Percentiles rank a stretch among this genome's conserved stretches.
Conservation (phyloP, 148 eudicot genomes). For the Diospyros lotus region DNA sequence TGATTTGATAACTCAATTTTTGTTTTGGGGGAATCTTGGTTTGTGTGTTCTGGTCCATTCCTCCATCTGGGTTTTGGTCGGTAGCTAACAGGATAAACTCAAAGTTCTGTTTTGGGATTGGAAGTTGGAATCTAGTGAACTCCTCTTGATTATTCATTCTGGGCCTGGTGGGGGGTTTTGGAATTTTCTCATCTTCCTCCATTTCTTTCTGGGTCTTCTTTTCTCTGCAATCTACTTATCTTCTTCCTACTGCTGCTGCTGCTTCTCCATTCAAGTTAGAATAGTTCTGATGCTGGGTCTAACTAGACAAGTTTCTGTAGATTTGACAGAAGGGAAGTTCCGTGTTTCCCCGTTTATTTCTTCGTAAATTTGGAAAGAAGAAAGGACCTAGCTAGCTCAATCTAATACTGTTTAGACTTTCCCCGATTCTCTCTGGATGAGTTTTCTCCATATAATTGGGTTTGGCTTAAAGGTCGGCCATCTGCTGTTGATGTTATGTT, state of each 20-base stretch:
- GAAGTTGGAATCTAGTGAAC: conserved; percentile 33
- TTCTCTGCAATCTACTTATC: conserved; percentile 20
- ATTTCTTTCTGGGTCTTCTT: conserved; percentile 12
- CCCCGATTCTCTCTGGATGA: conserved; percentile 47
- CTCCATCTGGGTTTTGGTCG: conserved; percentile 38
- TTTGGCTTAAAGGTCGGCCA: conserved; percentile 72
- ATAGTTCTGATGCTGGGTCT: conserved; percentile 16
- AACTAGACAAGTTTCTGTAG: conserved; percentile 21
- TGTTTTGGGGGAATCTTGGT: conserved; percentile 7
- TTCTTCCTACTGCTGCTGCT: background rate
- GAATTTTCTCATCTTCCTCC: conserved; percentile 23
- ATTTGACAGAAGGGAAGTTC: conserved; percentile 26
- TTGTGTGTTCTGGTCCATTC: conserved; percentile 25
- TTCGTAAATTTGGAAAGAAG: background rate
- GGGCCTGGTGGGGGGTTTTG: conserved; percentile 6
- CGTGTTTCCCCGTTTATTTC: background rate
- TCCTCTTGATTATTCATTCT: conserved; percentile 28
- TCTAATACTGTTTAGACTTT: conserved; percentile 22
- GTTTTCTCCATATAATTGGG: conserved; percentile 62
- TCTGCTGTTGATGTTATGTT: conserved; percentile 58
- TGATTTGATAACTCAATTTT: conserved; percentile 17
- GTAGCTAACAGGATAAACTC: conserved; percentile 21
- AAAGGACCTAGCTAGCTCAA: conserved; percentile 7
- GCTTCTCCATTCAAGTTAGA: conserved; percentile 16
- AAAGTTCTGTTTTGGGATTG: conserved; percentile 24